phyloP scores from a whole-genome alignment of 1,284 basidiomycete genomes.

The Sporisorium iseilematis-ciliati region DNA sequence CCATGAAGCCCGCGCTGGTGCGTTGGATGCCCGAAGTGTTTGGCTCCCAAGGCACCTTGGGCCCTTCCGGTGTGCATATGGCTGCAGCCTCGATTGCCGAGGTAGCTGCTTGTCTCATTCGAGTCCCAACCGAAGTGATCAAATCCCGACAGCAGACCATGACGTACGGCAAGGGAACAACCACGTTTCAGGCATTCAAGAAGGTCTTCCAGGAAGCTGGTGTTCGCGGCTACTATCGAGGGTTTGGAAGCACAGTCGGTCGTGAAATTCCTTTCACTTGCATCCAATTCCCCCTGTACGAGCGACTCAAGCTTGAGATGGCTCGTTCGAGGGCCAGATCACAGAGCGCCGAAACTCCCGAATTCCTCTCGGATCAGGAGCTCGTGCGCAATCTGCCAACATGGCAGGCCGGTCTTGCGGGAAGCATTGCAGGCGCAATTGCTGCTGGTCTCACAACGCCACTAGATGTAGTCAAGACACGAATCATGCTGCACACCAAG shows the following conservation, averaged over 20 bases:
- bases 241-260: slow-evolving; percentile 82
- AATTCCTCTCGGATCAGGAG: slow-evolving; percentile 32
- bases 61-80: slow-evolving; percentile 69
- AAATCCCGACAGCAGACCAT: slow-evolving; percentile 86
- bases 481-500: slow-evolving; percentile 87
- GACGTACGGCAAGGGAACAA: slow-evolving; percentile 75
- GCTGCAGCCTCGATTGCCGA: slow-evolving; percentile 69
- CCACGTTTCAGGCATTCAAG: slow-evolving; percentile 72
- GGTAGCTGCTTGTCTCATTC: slow-evolving; percentile 84
- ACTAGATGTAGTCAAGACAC: slow-evolving; percentile 94
- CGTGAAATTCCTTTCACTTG: slow-evolving; percentile 97
- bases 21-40: slow-evolving; percentile 31
- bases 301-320: slow-evolving; percentile 78
- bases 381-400: slow-evolving; percentile 73
- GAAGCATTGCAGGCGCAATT: slow-evolving; percentile 88
- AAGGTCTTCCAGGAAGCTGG: slow-evolving; percentile 76
- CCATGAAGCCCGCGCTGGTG: slow-evolving; percentile 77
- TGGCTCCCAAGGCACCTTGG: slow-evolving; percentile 39
- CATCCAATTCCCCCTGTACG: slow-evolving; percentile 96
- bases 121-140: slow-evolving; percentile 93
- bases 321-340: slow-evolving; percentile 33
- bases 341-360: background rate
- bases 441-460: slow-evolving; percentile 94
- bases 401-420: slow-evolving; percentile 90
- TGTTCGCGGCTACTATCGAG: slow-evolving; percentile 80